Conservation (phyloP, 805 yeast genomes). For the Scheffersomyces lignosus region DNA sequence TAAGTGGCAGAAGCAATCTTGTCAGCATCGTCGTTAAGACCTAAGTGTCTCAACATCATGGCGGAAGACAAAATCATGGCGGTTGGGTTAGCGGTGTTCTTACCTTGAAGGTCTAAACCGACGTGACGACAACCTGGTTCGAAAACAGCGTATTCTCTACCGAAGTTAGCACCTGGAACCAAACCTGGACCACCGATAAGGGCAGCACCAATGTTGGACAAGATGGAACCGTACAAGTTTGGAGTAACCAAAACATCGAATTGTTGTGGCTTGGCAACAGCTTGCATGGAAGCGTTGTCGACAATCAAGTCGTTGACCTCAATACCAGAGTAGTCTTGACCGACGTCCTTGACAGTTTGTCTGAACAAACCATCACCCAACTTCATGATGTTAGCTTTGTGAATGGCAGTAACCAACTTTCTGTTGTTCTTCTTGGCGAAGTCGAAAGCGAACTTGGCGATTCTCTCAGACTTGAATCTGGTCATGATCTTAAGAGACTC, state of each 20-base stretch:
- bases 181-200: constrained; percentile 97
- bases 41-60: constrained; percentile 93
- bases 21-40: constrained; percentile 81
- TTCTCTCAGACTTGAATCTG: constrained; percentile 91
- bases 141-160: constrained; percentile 95
- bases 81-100: constrained; percentile 95
- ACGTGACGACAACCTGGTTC: constrained; percentile 99
- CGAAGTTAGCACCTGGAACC: constrained; percentile 98
- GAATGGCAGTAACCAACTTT: constrained; percentile 91
- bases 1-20: constrained; percentile 87
- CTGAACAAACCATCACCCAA: constrained; percentile 97
- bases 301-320: constrained; percentile 91
- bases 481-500: constrained; percentile 96
- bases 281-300: constrained; percentile 99
- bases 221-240: constrained; percentile 94
- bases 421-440: constrained; percentile 91
- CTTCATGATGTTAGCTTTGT: constrained; percentile 99
- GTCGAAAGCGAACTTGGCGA: constrained; percentile 96
- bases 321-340: constrained; percentile 80
- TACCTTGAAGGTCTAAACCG: constrained; percentile 93
- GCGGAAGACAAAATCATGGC: constrained; percentile 92
- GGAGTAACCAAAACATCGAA: constrained; percentile 98
- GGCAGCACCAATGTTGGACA: constrained; percentile 98
- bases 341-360: constrained; percentile 84
- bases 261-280: constrained; percentile 97